Base-by-base conservation (phyloP, 495 filamentous ascomycete species). In the Articulospora tetracladia region DNA sequence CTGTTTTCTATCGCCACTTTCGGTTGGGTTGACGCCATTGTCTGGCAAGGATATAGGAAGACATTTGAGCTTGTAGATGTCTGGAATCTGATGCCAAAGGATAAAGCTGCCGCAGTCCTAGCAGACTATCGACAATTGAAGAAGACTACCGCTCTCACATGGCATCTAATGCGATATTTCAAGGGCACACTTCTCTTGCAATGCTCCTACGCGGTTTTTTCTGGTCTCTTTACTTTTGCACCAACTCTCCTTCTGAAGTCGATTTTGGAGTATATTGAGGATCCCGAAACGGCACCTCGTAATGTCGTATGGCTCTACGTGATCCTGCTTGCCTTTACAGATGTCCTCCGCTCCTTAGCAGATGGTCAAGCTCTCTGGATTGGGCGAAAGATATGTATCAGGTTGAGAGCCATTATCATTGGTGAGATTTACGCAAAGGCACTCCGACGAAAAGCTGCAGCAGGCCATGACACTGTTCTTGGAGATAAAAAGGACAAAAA, bases 401-500 rank as follows among this genome's bases (percentile, higher is more conserved):
- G 89, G 55, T 77, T 98, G 34, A 89, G 93, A 36, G 92, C 95
- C 24, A 92, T 99, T 65, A 91, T 99, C 44, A 90, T 99, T 66
- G 95, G 95, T 49, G 95, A 99, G 69, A 92, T 99, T 39, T 99
- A 98, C 70, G 89, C 93, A 36, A 99, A 99, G 73, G 91, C 95
- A 3, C 79, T 99, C n/a, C 83, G 93, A 61, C 86, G 95, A 46
- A 96, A 94, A 71, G 93, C 90, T 27, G 86, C 91, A 46, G 85
- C 92, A 10, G 86, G 87, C 27, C 76, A 80, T 11, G 92, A 94
- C 59, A 82, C 83, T 11, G 76, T 82, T 17, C 77, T 92, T 19
- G 89, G 89, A 17, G 83, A 88, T 62, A 74, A 73, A 30, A 78
- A 84, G 32, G 75, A 87, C 30, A 78, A 82, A 34, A 78, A 83